Conservation (phyloP, 352 stramenopile genomes). For the Phytophthora foliorum region DNA sequence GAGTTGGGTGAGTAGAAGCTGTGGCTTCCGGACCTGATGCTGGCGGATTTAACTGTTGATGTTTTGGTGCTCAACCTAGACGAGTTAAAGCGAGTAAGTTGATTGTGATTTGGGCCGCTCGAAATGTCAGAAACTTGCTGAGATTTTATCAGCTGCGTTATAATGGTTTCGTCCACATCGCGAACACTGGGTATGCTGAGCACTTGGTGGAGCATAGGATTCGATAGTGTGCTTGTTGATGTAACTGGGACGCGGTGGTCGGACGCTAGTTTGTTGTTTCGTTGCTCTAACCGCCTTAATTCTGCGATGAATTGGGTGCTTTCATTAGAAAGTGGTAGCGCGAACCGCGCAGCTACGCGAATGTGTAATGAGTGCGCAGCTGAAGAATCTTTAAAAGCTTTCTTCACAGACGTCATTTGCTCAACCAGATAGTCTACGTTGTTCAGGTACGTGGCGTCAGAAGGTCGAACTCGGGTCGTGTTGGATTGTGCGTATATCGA, state of each 20-base stretch:
- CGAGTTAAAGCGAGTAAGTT: not conserved
- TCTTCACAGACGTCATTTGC: not conserved
- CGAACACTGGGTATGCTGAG: not conserved
- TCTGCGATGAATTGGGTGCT: not conserved
- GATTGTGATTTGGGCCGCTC: not conserved
- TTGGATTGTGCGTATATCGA: conserved; percentile 3
- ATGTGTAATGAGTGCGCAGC: not conserved
- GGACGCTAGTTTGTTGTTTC: not conserved
- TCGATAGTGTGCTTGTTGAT: not conserved
- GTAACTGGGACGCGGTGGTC: not conserved
- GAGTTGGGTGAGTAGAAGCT: not conserved
- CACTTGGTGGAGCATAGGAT: not conserved
- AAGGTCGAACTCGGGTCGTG: not conserved
- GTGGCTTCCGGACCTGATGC: not conserved
- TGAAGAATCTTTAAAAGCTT: not conserved
- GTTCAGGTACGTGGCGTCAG: too few species aligned
- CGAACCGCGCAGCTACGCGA: not conserved
- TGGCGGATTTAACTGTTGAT: not conserved
- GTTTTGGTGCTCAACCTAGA: not conserved
- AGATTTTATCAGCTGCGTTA: not conserved
- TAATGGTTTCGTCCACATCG: not conserved
- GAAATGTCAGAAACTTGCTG: not conserved
- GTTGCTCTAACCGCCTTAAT: not conserved
- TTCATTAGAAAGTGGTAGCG: conserved; percentile 3
- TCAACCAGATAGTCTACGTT: not conserved